Conservation (phyloP, 768 basidiomycete species). For the Suillus sp. region DNA sequence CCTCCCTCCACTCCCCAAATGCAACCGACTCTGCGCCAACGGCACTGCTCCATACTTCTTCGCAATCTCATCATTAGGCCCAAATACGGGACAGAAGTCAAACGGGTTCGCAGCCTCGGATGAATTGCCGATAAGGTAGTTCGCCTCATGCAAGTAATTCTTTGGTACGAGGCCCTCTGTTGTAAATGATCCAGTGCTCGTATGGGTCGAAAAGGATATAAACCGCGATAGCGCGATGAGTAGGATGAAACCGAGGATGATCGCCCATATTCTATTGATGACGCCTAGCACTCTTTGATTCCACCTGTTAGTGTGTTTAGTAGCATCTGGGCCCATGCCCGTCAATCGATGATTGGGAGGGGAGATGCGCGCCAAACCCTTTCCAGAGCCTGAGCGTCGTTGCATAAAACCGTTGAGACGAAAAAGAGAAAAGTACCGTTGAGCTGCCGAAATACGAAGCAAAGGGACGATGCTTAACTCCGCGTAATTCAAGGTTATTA, state of each 20-base stretch:
- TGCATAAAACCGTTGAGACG: constrained; percentile 46
- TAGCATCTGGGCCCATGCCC: constrained; percentile 47
- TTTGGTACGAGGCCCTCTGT: constrained; percentile 62
- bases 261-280: constrained; percentile 69
- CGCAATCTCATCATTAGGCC: constrained; percentile 79
- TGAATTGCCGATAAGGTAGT: constrained; percentile 28
- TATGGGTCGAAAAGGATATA: constrained; percentile 44
- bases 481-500: background rate
- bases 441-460: constrained; percentile 1
- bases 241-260: constrained; percentile 55
- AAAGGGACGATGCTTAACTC: background rate
- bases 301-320: constrained; percentile 52
- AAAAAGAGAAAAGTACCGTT: constrained; percentile 4
- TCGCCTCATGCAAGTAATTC: constrained; percentile 77
- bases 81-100: constrained; percentile 87
- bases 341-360: constrained; percentile 43
- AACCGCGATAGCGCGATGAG: constrained; percentile 60
- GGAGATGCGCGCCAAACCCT: constrained; percentile 59
- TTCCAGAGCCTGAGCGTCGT: constrained; percentile 51
- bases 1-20: constrained; percentile 79
- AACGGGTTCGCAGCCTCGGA: constrained; percentile 66
- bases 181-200: constrained; percentile 24
- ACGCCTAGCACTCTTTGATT: constrained; percentile 61
- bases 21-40: constrained; percentile 73
- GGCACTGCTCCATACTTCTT: constrained; percentile 74